Percentiles rank a stretch among this genome's conserved stretches.
phyloP scores from a whole-genome alignment of 371 early-diverging fungal species.

The Apophysomyces ossiformis region DNA sequence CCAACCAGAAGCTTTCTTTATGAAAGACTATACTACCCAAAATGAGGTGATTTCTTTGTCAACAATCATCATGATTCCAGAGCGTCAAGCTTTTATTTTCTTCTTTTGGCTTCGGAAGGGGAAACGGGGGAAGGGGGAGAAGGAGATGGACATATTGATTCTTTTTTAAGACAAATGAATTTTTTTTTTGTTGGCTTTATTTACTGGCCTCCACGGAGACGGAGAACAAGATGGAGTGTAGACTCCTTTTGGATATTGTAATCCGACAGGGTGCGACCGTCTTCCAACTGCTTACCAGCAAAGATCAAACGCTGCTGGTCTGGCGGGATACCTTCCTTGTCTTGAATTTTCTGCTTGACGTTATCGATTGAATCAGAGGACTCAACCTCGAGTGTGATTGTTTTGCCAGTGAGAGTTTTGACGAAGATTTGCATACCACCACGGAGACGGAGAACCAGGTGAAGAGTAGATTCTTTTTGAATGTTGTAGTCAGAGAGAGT shows the following conservation, averaged over 20 bases:
- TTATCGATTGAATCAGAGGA: slow-evolving; percentile 89
- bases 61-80: too few relatives aligned
- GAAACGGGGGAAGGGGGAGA: too few relatives aligned
- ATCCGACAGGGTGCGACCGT: slow-evolving; percentile 79
- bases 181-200: too few relatives aligned
- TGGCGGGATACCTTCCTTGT: slow-evolving; percentile 95
- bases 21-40: too few relatives aligned
- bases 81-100: too few relatives aligned
- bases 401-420: slow-evolving; percentile 94
- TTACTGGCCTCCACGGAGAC: slow-evolving; percentile 49
- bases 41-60: too few relatives aligned
- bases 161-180: too few relatives aligned
- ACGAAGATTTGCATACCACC: slow-evolving; percentile 62
- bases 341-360: slow-evolving; percentile 94
- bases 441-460: slow-evolving; percentile 90
- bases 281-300: slow-evolving; percentile 87
- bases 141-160: too few relatives aligned
- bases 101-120: too few relatives aligned
- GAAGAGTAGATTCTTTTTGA: slow-evolving; percentile 88
- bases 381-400: slow-evolving; percentile 94
- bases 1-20: too few relatives aligned
- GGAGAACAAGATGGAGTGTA: slow-evolving; percentile 90
- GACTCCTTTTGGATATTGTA: slow-evolving; percentile 81
- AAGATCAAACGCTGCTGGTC: slow-evolving; percentile 89
- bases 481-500: slow-evolving; percentile 76